Conservation (phyloP, 1,284 basidiomycete species). For the Sanghuangporus baumii region DNA sequence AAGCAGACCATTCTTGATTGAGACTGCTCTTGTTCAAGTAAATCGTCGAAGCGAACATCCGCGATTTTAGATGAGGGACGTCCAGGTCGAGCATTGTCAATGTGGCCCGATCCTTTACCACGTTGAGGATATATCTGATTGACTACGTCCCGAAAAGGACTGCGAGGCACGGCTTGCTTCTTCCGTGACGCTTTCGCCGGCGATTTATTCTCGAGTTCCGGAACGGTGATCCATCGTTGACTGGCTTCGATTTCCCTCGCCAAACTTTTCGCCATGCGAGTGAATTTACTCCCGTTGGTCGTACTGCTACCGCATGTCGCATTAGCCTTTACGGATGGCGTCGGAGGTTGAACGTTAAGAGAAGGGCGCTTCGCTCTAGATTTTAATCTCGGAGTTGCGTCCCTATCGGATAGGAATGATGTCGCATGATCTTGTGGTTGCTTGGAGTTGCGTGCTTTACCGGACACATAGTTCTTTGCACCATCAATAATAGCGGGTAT, state of each 20-base stretch:
- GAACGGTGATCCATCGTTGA: constrained; percentile 21
- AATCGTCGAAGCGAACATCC: background rate
- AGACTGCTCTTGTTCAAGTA: background rate
- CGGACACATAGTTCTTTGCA: constrained; percentile 2
- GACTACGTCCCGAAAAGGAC: constrained; percentile 14
- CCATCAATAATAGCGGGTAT: background rate
- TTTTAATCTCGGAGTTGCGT: constrained; percentile 26
- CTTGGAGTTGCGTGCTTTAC: background rate
- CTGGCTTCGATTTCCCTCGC: constrained; percentile 49
- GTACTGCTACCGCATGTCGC: constrained; percentile 22
- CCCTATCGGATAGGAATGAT: constrained; percentile 24
- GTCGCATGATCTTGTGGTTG: constrained; percentile 4
- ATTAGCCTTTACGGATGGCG: constrained; percentile 34
- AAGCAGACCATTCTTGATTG: constrained; percentile 38
- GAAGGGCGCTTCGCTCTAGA: constrained; percentile 35
- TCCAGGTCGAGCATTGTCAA: background rate
- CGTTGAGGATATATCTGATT: constrained; percentile 1
- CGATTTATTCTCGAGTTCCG: constrained; percentile 14
- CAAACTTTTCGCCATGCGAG: constrained; percentile 49
- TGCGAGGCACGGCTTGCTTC: constrained; percentile 1
- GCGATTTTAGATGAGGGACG: background rate
- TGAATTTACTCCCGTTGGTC: constrained; percentile 37
- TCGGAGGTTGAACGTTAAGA: constrained; percentile 50
- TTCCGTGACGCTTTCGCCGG: background rate
- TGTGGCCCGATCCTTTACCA: background rate